A percentile compares a stretch with the other conserved stretches of the same genome.
Evolutionary conservation across 352 stramenopile species (phyloP).

Genomic region (Plasmopara muralis): DNA sequence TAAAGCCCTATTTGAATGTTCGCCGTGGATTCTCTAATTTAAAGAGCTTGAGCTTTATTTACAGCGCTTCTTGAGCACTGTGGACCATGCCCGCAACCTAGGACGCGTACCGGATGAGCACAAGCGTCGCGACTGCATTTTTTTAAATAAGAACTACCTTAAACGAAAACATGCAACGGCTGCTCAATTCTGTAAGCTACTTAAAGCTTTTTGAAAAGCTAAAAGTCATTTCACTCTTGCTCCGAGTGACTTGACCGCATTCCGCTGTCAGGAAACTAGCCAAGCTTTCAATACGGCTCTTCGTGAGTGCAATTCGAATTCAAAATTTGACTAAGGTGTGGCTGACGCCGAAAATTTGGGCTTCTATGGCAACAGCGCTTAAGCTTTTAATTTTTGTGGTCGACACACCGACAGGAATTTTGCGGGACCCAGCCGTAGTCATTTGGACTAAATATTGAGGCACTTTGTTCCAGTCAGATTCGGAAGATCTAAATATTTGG

Average conservation of each 20-base stretch:
- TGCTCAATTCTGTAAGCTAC: background rate
- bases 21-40: background rate
- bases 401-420: slow-evolving; percentile 5
- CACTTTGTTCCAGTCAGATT: slow-evolving; percentile 5
- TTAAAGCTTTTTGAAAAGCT: background rate
- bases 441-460: slow-evolving; percentile 6
- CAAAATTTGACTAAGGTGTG: slow-evolving; percentile 14
- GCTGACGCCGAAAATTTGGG: background rate
- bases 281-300: background rate
- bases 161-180: slow-evolving; percentile 1
- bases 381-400: slow-evolving; percentile 2
- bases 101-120: slow-evolving; percentile 9
- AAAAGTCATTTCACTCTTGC: background rate
- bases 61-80: background rate
- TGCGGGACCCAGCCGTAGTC: background rate
- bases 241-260: background rate
- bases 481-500: background rate
- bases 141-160: slow-evolving; percentile 6
- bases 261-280: background rate
- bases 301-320: background rate
- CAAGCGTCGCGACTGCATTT: slow-evolving; percentile 6
- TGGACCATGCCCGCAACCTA: background rate
- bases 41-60: background rate
- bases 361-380: background rate
- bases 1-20: background rate